Evolutionary conservation across 345 rosid species (phyloP).

Genomic region (Turritis glabra): DNA sequence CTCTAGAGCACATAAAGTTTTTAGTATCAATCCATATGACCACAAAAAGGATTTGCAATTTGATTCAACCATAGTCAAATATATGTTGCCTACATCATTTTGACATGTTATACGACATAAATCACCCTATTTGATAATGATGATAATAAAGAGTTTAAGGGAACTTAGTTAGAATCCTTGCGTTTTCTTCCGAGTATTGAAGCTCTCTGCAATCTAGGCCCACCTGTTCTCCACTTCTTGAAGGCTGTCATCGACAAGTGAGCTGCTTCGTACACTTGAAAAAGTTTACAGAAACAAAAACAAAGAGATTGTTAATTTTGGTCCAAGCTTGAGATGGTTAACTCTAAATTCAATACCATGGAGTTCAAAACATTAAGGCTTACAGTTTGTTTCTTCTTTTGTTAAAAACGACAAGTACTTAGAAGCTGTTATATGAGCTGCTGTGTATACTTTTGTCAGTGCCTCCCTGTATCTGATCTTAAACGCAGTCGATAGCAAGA

Average conservation of each 20-base stretch:
- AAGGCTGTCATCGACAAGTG: constrained; percentile 70
- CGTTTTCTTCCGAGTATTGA: constrained; percentile 91
- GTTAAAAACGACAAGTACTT: constrained; percentile 59
- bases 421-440: constrained; percentile 58
- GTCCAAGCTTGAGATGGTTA: background rate
- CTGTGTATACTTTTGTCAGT: constrained; percentile 74
- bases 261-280: constrained; percentile 79
- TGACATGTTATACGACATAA: background rate
- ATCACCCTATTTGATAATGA: background rate
- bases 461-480: constrained; percentile 74
- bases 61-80: background rate
- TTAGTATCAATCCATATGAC: background rate
- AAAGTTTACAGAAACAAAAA: constrained; percentile 3
- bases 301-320: background rate
- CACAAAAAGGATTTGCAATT: background rate
- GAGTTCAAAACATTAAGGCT: constrained; percentile 32
- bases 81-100: background rate
- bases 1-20: background rate
- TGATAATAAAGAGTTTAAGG: background rate
- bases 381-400: constrained; percentile 70
- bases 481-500: constrained; percentile 73
- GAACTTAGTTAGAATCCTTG: constrained; percentile 58
- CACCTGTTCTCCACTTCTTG: constrained; percentile 84
- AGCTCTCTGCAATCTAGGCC: constrained; percentile 82
- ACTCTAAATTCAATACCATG: background rate